phyloP scores from a whole-genome alignment of 352 stramenopile species.

The Phytophthora citrophthora region DNA sequence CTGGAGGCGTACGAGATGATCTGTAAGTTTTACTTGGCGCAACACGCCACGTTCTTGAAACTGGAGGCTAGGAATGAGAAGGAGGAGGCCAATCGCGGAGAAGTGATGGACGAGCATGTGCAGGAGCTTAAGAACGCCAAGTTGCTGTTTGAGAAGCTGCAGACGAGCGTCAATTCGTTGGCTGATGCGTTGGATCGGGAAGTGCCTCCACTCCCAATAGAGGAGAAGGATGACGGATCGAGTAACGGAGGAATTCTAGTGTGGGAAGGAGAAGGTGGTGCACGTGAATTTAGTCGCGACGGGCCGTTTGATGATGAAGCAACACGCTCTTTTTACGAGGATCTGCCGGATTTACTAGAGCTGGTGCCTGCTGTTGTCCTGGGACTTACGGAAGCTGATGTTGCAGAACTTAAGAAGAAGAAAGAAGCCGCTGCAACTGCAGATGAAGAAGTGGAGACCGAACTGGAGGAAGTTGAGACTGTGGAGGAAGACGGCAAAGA shows the following conservation, averaged over 20 bases:
- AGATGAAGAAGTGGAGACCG: conserved; percentile 51
- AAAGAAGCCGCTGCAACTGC: conserved; percentile 51
- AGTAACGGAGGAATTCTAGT: conserved; percentile 56
- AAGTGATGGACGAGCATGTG: conserved; percentile 75
- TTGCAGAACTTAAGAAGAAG: conserved; percentile 86
- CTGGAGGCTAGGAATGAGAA: conserved; percentile 94
- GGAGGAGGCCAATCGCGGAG: conserved; percentile 84
- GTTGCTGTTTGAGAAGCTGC: conserved; percentile 85
- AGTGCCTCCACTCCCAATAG: conserved; percentile 66
- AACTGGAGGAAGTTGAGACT: conserved; percentile 45
- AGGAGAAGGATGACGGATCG: conserved; percentile 66
- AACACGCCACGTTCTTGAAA: conserved; percentile 91
- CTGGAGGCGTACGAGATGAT: conserved; percentile 91
- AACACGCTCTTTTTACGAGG: conserved; percentile 96
- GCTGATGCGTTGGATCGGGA: conserved; percentile 82
- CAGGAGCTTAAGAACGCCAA: conserved; percentile 80
- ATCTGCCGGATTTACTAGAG: conserved; percentile 95
- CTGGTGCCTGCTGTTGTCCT: conserved; percentile 95
- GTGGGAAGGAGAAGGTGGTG: conserved; percentile 79
- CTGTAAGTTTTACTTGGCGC: conserved; percentile 89
- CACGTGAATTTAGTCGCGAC: conserved; percentile 73
- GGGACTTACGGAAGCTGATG: conserved; percentile 90
- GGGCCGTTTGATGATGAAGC: conserved; percentile 97
- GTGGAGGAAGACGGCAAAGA: conserved; percentile 53
- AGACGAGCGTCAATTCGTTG: conserved; percentile 83